Evolutionary conservation across 345 rosid species (phyloP).

Genomic region (Carallia brachiata): DNA sequence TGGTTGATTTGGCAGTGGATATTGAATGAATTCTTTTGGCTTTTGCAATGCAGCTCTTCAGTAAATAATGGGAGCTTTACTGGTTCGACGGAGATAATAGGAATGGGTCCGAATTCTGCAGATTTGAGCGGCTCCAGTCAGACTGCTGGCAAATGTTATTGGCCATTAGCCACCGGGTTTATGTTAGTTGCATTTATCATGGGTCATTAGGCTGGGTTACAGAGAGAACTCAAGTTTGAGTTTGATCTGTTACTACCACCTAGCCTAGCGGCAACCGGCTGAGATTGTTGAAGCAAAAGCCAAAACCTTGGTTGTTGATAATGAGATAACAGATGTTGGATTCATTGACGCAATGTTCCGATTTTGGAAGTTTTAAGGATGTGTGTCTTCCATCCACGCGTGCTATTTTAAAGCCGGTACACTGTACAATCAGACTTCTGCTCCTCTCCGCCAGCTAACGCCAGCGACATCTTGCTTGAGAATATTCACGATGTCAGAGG

Average conservation of each 20-base stretch:
- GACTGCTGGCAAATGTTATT: constrained; percentile 28
- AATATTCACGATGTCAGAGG: too few relatives aligned
- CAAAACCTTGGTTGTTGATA: not conserved
- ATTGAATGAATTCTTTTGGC: constrained; percentile 6
- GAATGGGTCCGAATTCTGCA: constrained; percentile 40
- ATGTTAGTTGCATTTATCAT: constrained; percentile 4
- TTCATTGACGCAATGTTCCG: not conserved
- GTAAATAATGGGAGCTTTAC: constrained; percentile 45
- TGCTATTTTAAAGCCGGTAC: not conserved
- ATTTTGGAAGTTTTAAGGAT: not conserved
- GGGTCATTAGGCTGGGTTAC: not conserved
- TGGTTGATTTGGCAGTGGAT: too few relatives aligned
- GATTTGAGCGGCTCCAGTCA: constrained; percentile 45
- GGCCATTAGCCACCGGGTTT: constrained; percentile 18
- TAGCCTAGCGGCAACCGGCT: not conserved
- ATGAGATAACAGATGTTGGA: not conserved
- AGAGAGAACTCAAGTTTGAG: not conserved
- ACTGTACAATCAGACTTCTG: too few relatives aligned
- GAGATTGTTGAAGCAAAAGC: not conserved
- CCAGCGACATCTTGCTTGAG: too few relatives aligned
- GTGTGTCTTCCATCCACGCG: not conserved
- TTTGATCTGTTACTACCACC: not conserved
- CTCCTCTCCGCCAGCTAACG: too few relatives aligned
- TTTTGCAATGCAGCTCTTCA: constrained; percentile 42
- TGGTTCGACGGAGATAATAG: constrained; percentile 37